Evolutionary conservation across 2,329 filamentous ascomycete species (phyloP).

Genomic region (Aspergillus sp.): DNA sequence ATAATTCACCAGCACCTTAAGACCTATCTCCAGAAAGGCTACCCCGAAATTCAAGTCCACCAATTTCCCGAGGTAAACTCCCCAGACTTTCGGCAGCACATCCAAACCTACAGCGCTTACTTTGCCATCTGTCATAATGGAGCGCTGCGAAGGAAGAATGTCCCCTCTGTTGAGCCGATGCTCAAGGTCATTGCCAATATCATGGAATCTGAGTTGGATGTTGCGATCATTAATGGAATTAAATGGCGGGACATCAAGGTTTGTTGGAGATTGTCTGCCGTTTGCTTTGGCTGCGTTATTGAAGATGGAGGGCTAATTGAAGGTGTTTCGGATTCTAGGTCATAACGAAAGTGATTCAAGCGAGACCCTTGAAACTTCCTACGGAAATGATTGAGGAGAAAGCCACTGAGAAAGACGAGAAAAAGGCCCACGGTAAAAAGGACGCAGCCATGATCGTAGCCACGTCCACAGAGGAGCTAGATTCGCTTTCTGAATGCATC

Average conservation of each 20-base stretch:
- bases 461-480: background rate
- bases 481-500: background rate
- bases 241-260: conserved; percentile 59
- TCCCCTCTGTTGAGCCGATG: background rate
- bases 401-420: background rate
- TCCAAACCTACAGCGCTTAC: conserved; percentile 49
- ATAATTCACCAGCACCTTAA: conserved; percentile 58
- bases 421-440: too few relatives aligned
- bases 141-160: conserved; percentile 7
- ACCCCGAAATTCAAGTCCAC: conserved; percentile 27
- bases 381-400: background rate
- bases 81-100: conserved; percentile 48
- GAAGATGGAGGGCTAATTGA: background rate
- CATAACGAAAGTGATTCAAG: conserved; percentile 1
- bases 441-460: background rate
- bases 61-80: conserved; percentile 18
- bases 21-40: conserved; percentile 30
- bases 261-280: conserved; percentile 1
- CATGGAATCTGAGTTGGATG: conserved; percentile 48
- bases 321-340: background rate
- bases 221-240: conserved; percentile 56
- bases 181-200: conserved; percentile 46
- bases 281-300: background rate
- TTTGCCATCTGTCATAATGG: conserved; percentile 64
- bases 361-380: background rate